Evolutionary conservation across 352 stramenopile genomes (phyloP).

Genomic region (Globisporangium viniferum): DNA sequence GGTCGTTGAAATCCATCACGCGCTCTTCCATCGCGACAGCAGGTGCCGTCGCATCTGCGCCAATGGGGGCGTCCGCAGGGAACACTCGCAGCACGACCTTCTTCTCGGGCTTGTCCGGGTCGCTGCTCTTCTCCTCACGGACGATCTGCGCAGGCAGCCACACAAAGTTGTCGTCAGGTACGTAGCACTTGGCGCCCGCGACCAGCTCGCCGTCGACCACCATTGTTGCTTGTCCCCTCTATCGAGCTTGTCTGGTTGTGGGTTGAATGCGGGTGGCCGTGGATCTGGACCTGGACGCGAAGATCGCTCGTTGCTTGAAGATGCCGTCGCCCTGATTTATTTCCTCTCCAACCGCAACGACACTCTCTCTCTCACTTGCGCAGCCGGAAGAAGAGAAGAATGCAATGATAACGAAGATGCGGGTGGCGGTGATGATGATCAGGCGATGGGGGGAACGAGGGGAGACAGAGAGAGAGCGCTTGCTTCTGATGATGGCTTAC

Average conservation of each 20-base stretch:
- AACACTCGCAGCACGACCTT: slow-evolving; percentile 56
- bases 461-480: background rate
- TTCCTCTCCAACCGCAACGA: background rate
- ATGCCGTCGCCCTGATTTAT: slow-evolving; percentile 3
- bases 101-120: slow-evolving; percentile 55
- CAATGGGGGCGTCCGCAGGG: slow-evolving; percentile 18
- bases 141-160: slow-evolving; percentile 78
- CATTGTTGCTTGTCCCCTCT: background rate
- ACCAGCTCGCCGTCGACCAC: slow-evolving; percentile 20
- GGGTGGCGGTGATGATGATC: background rate
- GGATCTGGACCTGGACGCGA: background rate
- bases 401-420: background rate
- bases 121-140: slow-evolving; percentile 47
- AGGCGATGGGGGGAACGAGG: background rate
- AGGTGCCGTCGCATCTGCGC: slow-evolving; percentile 14
- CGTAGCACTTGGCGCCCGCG: slow-evolving; percentile 74
- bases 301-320: slow-evolving; percentile 7
- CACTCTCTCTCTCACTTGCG: background rate
- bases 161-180: slow-evolving; percentile 71
- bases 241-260: background rate
- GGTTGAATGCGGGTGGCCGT: background rate
- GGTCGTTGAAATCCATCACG: slow-evolving; percentile 74
- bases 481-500: background rate
- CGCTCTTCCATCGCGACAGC: slow-evolving; percentile 43
- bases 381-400: background rate